Evolutionary conservation across 371 early-diverging fungal genomes (phyloP), one percentile per base, ranked within the genome.

Genomic region (Apophysomyces ossiformis): DNA sequence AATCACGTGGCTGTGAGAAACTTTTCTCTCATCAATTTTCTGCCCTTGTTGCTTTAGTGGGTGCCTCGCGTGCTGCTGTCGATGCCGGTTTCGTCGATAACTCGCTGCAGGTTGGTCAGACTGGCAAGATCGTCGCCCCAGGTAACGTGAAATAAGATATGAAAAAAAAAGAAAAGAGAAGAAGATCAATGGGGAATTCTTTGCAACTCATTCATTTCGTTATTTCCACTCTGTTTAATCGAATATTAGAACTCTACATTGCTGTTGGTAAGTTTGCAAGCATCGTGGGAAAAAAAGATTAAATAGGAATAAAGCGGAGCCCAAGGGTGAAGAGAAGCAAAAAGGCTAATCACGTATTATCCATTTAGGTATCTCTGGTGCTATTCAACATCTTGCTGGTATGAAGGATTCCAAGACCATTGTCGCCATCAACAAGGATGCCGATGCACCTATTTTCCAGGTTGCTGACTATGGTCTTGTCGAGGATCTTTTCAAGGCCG

Each of bases 401-500:
- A 98, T 98, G 99, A 99, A 99, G 87, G 99, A 99, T 72, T 92
- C 92, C 81, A 99, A 99, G 87, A 91, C 91, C 57, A 99, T 99
- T 82, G 98, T 97, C 39, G 95, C 97, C 61, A 97, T 99, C 80
- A 99, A 99, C 91, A 97, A 95, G 87, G 99, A 99, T 74, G 89
- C 96, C 36, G 99, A 99, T 68, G 96, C 96, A 37, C 98, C 99
- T 61, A 99, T 99, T 64, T 98, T 99, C 92, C 96, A 96, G 84
- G 89, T 98, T 37, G 92, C 99, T 45, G 99, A 99, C 79, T 96
- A 96, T 78, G 97, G 98, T 44, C 87, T 99, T 37, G 98, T 97
- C 61, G 97, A 88, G 32, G 99, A 99, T 76, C 84, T 99, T 73
- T 97, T 98, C 87, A 91, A 90, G 74, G 94, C 89, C 66, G 87